Percentiles rank a stretch among this genome's conserved stretches.
phyloP scores from a whole-genome alignment of 495 filamentous ascomycete species.

The Umbilicaria muhlenbergii region DNA sequence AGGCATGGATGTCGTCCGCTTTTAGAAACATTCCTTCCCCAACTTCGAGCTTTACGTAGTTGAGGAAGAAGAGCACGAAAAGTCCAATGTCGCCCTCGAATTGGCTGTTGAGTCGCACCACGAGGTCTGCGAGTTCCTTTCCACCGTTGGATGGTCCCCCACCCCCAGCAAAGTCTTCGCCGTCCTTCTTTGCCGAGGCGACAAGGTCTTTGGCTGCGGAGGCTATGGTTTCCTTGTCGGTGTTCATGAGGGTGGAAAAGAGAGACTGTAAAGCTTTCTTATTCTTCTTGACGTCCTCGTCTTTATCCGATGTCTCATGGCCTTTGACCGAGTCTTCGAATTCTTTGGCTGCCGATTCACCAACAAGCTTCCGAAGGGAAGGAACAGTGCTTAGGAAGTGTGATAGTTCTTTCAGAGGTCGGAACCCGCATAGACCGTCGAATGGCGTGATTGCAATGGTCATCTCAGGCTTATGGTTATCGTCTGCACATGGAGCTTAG shows the following conservation, averaged over 20 bases:
- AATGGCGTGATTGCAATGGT: conserved; percentile 93
- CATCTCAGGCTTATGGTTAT: conserved; percentile 99
- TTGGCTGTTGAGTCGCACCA: conserved; percentile 56
- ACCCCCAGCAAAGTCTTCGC: conserved; percentile 43
- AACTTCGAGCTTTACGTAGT: conserved; percentile 62
- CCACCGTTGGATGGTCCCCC: conserved; percentile 45
- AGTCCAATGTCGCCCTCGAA: conserved; percentile 66
- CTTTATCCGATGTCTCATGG: conserved; percentile 43
- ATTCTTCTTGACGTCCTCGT: conserved; percentile 43
- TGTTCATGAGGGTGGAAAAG: conserved; percentile 71
- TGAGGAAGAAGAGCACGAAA: conserved; percentile 69
- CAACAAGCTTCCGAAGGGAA: conserved; percentile 60
- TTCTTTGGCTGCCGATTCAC: conserved; percentile 45
- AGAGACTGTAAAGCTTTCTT: conserved; percentile 62
- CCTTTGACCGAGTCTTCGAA: conserved; percentile 56
- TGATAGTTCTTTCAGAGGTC: conserved; percentile 68
- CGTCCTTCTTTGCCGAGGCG: conserved; percentile 46
- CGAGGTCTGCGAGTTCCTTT: conserved; percentile 57
- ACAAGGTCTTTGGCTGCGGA: conserved; percentile 51
- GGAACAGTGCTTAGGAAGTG: conserved; percentile 69
- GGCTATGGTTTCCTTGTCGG: conserved; percentile 46
- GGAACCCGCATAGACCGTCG: conserved; percentile 90
- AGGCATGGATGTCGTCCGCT: conserved; percentile 94
- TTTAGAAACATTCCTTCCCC: conserved; percentile 94
- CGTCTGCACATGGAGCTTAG: conserved; percentile 40